Evolutionary conservation across 305 asterid genomes (phyloP).

Genomic region (Fraxinus nigra): DNA sequence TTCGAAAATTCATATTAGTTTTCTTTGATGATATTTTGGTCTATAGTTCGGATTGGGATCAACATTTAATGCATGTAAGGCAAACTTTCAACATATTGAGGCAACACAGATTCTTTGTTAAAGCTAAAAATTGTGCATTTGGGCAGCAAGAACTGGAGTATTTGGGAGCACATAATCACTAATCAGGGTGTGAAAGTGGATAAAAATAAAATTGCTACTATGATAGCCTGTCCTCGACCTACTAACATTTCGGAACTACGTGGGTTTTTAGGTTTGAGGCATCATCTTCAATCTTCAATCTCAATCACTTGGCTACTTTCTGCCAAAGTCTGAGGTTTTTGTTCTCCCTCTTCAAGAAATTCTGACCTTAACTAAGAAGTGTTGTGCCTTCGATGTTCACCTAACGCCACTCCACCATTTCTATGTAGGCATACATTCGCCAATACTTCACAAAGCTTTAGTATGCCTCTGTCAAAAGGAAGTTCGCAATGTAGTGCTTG

Average conservation of each 20-base stretch:
- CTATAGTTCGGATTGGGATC: not conserved
- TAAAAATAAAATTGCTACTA: not conserved
- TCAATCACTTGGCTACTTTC: no score
- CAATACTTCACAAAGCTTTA: no score
- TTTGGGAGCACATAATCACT: not conserved
- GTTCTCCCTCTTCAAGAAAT: no score
- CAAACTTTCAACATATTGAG: not conserved
- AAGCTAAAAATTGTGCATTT: constrained; percentile 11
- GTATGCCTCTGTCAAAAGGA: no score
- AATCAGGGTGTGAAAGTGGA: not conserved
- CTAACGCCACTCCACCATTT: no score
- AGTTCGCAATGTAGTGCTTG: no score
- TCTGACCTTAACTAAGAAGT: no score
- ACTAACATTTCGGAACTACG: not conserved
- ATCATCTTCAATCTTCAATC: no score
- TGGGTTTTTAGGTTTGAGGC: constrained; percentile 10
- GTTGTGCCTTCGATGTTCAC: no score
- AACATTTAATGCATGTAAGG: not conserved
- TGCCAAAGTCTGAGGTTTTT: no score
- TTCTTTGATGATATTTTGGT: constrained; percentile 20
- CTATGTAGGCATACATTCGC: no score
- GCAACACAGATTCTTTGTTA: not conserved
- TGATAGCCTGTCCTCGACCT: not conserved
- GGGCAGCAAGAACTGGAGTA: not conserved
- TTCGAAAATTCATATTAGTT: not conserved